A percentile compares a stretch with the other conserved stretches of the same genome.
Conservation (phyloP, 306 rosid genomes). For the Fagus sylvatica region DNA sequence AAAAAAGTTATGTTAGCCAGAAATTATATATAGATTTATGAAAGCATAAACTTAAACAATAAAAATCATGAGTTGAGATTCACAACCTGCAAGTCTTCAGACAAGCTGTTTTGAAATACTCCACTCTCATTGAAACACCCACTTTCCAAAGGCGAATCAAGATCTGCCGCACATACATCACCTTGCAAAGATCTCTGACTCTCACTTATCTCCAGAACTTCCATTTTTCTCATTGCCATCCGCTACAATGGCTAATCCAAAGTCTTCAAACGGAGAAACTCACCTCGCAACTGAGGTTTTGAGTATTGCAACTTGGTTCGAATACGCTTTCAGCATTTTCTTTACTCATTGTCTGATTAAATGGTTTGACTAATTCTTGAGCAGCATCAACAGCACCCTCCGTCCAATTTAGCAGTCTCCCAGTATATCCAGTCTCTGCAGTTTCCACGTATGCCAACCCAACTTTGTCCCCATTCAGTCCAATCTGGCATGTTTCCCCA, state of each 20-base stretch:
- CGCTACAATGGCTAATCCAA: conserved; percentile 60
- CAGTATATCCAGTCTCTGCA: conserved; percentile 32
- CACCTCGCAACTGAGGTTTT: conserved; percentile 77
- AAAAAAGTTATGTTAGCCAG: conserved; percentile 16
- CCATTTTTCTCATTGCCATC: conserved; percentile 71
- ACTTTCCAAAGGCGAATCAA: conserved; percentile 51
- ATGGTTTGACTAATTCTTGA: conserved; percentile 43
- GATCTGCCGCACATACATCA: conserved; percentile 52
- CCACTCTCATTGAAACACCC: conserved; percentile 44
- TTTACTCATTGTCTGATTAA: conserved; percentile 37
- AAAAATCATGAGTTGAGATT: conserved; percentile 43
- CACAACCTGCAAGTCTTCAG: conserved; percentile 75
- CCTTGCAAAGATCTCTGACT: conserved; percentile 81
- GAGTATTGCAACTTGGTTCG: conserved; percentile 46
- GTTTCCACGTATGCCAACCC: conserved; percentile 44
- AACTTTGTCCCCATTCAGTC: conserved; percentile 36
- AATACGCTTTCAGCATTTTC: conserved; percentile 50
- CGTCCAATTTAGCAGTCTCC: conserved; percentile 41
- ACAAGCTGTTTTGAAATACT: conserved; percentile 48
- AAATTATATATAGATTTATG: not conserved
- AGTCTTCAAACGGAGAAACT: conserved; percentile 75
- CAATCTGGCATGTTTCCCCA: conserved; percentile 53
- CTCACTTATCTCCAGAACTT: conserved; percentile 61
- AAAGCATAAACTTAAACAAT: not conserved
- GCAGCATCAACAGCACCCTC: conserved; percentile 48